Conservation (phyloP, 2,329 filamentous ascomycete species). For the Tolypocladium ovalisporum region DNA sequence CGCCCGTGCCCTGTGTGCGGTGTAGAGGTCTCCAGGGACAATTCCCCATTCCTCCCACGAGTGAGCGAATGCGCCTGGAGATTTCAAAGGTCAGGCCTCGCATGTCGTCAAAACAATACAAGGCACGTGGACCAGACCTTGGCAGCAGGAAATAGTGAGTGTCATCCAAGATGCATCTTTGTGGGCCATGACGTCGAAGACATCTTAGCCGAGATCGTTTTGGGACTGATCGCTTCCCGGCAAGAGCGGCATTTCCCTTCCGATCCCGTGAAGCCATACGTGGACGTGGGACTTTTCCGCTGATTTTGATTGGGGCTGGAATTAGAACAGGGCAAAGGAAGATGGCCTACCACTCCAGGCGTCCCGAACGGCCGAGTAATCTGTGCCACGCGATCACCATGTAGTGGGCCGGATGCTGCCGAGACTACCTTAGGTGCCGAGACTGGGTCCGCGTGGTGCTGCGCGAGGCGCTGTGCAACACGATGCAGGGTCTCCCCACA, state of each 20-base stretch:
- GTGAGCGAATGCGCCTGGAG: no score
- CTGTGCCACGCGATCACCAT: neutral
- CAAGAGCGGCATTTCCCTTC: neutral
- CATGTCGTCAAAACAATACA: no score
- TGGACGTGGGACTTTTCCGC: neutral
- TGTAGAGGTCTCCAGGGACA: no score
- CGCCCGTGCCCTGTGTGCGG: no score
- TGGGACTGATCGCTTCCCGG: no score
- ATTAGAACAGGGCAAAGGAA: neutral
- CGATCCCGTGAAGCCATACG: neutral
- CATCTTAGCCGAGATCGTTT: no score
- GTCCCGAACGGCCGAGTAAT: neutral
- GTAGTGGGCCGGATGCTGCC: slow-evolving; percentile 1
- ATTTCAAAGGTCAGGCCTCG: no score
- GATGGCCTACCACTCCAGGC: neutral
- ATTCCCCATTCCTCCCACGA: no score
- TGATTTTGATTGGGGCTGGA: neutral
- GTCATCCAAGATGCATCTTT: no score
- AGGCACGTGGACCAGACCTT: no score
- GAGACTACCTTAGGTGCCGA: slow-evolving; percentile 2
- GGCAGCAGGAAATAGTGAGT: no score
- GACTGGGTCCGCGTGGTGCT: neutral
- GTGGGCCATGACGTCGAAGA: no score
- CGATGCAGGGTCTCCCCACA: neutral
- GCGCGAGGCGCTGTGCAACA: neutral